Percentiles rank a stretch among this genome's conserved stretches.
These are phyloP conservation scores for Apiospora aurea DNA, from an alignment of 2,329 filamentous ascomycete species.

Conservation along the genomic window DNA sequence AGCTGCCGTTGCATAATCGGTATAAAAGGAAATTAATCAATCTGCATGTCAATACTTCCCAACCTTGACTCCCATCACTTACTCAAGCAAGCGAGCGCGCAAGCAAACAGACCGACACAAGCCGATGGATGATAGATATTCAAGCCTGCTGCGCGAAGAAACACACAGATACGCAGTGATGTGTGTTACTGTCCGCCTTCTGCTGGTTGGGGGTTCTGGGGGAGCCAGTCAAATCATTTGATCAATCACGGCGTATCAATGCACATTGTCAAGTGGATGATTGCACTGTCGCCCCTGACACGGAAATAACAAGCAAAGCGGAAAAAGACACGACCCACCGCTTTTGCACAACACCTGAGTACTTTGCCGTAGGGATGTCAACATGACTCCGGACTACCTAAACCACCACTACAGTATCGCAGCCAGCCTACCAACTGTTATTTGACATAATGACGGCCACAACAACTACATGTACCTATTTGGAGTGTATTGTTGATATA, in stretches of 20 bases:
- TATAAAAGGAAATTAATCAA: not conserved
- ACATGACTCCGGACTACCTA: no score
- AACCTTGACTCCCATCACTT: not conserved
- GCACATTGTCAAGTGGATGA: not conserved
- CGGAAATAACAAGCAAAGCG: constrained; percentile 19
- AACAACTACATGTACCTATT: no score
- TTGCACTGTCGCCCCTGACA: not conserved
- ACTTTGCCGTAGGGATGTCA: no score
- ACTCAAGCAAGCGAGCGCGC: not conserved
- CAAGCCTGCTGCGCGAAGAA: not conserved
- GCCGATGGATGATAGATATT: not conserved
- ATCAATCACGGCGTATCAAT: constrained; percentile 14
- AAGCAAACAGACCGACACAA: not conserved
- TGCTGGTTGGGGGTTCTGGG: not conserved
- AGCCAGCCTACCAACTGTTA: no score
- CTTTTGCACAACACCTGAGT: constrained; percentile 1
- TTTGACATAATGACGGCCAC: no score
- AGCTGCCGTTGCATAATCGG: constrained; percentile 18
- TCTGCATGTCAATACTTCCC: not conserved
- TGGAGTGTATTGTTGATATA: no score
- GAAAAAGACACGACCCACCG: not conserved
- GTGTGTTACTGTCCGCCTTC: not conserved
- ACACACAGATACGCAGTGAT: not conserved
- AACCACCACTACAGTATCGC: no score
- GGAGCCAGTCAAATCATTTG: not conserved